Evolutionary conservation across 192 early-diverging fungal genomes (phyloP).

Genomic region (Chytriomyces confervae): DNA sequence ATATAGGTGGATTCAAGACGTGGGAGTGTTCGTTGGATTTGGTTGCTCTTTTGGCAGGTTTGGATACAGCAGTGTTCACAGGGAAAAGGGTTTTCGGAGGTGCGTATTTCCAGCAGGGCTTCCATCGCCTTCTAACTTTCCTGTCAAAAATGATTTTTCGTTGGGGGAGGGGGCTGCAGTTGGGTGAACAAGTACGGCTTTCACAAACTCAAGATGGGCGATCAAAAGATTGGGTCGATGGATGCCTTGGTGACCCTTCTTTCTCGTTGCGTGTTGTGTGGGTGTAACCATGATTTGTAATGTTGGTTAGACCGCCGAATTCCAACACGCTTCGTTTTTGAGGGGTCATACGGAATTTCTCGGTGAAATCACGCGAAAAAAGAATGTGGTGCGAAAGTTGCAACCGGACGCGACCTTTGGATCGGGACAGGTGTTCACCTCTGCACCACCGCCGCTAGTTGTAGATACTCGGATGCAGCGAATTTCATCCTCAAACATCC

Average conservation of each 20-base stretch:
- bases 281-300: not conserved
- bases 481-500: too few species aligned
- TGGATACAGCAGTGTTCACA: not conserved
- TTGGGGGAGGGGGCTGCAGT: constrained; percentile 61
- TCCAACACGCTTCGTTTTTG: constrained; percentile 8
- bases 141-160: constrained; percentile 89
- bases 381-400: not conserved
- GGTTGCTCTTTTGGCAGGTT: constrained; percentile 53
- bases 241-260: not conserved
- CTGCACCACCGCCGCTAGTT: too few species aligned
- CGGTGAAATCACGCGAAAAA: constrained; percentile 3
- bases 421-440: too few species aligned
- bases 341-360: not conserved
- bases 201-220: constrained; percentile 63
- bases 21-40: constrained; percentile 96
- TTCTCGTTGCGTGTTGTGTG: not conserved
- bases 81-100: constrained; percentile 62
- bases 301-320: constrained; percentile 7
- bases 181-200: constrained; percentile 78
- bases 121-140: constrained; percentile 70
- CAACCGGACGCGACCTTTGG: too few species aligned
- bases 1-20: constrained; percentile 88
- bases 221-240: constrained; percentile 45
- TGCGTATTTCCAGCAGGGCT: constrained; percentile 84
- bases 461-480: too few species aligned